Base-by-base conservation (phyloP, 495 filamentous ascomycete genomes). In the Xylaria flabelliformis region DNA sequence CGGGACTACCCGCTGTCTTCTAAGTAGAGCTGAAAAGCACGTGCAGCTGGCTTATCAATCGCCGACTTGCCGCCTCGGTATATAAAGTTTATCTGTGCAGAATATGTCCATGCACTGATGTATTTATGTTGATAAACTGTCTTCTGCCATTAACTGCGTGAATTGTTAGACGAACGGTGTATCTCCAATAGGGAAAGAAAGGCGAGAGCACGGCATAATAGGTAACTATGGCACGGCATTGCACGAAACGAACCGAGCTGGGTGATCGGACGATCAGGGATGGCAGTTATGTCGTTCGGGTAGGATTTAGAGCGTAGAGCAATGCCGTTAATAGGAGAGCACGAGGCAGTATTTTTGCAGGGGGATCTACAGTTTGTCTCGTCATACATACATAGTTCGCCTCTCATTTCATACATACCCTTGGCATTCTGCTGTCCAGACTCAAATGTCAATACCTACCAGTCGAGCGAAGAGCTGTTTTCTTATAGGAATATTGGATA, bases 1-100 rank as follows among this genome's bases (percentile, higher is more conserved):
- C 67, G 67, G 67, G 53, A 69, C 32, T 59, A 69, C 53, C 67
- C 67, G 67, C 53, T 55, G 34, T 58, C 21, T 42, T 26, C 10
- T 2, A 41, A 12, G 5, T 41, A 46, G 29, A 3, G 34, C 13
- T 34, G 19, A 15, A 62, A 41, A 62, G n/a, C 17, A 21, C 24
- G 29, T 65, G 26, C 29, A 8, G n/a, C 44, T 21, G 2, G 17
- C 26, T 21, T 65, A 21, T 24, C 8, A 39, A 29, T 24, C 8
- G 61, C 61, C 19, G n/a, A 12, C n/a, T 64, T 64, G 41, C 24
- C 21, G n/a, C 39, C 1, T 24, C 21, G 55, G 55, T 32, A n/a
- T 13, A 32, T 48, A 48, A 46, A 17, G 55, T 59, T 29, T 41
- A 41, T 12, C 34, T 10, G 48, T 24, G 48, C 56, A n/a, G 29